Base-by-base conservation (phyloP, 2,329 filamentous ascomycete species). In the Epichloe elymi region DNA sequence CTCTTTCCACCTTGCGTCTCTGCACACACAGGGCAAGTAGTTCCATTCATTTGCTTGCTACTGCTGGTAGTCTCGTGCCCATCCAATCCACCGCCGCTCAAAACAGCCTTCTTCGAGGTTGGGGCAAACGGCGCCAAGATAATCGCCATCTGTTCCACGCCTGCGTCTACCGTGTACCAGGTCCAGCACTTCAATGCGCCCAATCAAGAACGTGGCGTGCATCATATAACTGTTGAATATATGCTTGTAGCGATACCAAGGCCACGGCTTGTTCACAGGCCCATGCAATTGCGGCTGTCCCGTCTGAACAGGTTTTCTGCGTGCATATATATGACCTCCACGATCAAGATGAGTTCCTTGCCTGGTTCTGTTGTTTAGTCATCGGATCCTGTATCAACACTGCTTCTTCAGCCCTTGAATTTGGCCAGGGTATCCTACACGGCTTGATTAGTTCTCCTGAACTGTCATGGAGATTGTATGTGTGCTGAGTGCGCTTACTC, bases 391-490 rank as follows among this genome's bases (percentile, higher is more conserved):
- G 8, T 14, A 35, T 12, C 6, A 12, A 45, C 14, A 4, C 5
- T 4, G 20, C 15, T n/a, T 48, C 39, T 33, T 56, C 80, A 85
- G 56, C 82, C 82, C 63, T 83, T 83, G 67, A 85, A 86, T 56
- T 81, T 85, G 52, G 79, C 75, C 36, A 86, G 68, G 11, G 82
- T 75, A 58, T 82, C 79, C 82, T 86, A 56, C 20, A 17, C n/a
- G 15, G 23, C 17, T 17, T 33, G 19, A 12, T 46, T 14, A 47
- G 45, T 51, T 12, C 52, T 38, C 14, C 17, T 11, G 4, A 52
- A 52, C 4, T 51, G n/a, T 7, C 14, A 37, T 35, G 42, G 6
- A 35, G 33, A 37, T 7, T 50, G 26, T 15, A 6, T 11, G 14
- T 7, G 40, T 38, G 41, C 41, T 52, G 79, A 54, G 12, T 15